Evolutionary conservation across 257 asterid genomes (phyloP).

Genomic region (Marsdenia floribunda): DNA sequence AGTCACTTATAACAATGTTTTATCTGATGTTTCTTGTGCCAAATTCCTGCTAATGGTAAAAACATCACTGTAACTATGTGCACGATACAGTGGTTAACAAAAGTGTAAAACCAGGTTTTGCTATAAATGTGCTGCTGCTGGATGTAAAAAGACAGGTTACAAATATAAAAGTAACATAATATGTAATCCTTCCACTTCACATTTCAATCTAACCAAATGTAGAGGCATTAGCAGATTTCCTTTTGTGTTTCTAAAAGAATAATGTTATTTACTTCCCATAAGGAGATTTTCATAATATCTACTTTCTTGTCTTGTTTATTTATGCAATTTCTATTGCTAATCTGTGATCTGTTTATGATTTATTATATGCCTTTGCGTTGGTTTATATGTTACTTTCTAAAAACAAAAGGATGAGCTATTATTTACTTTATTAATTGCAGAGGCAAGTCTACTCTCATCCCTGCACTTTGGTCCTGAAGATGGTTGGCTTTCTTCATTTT

Average conservation of each 20-base stretch:
- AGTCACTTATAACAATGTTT: background rate
- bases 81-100: background rate
- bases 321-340: background rate
- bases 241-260: background rate
- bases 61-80: background rate
- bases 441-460: constrained; percentile 58
- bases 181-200: background rate
- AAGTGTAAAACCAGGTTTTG: background rate
- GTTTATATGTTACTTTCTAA: background rate
- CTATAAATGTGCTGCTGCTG: background rate
- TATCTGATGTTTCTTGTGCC: background rate
- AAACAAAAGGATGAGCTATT: background rate
- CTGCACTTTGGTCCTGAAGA: constrained; percentile 85
- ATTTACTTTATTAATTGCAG: constrained; percentile 34
- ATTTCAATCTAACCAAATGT: background rate
- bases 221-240: background rate
- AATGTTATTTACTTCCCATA: background rate
- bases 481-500: constrained; percentile 93
- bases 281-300: background rate
- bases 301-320: background rate
- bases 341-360: background rate
- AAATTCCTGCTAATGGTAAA: background rate
- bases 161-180: background rate
- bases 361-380: background rate
- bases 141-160: background rate